Base-by-base conservation (phyloP, 1,139 yeast genomes). In the Barnettozyma hawaiiensis region DNA sequence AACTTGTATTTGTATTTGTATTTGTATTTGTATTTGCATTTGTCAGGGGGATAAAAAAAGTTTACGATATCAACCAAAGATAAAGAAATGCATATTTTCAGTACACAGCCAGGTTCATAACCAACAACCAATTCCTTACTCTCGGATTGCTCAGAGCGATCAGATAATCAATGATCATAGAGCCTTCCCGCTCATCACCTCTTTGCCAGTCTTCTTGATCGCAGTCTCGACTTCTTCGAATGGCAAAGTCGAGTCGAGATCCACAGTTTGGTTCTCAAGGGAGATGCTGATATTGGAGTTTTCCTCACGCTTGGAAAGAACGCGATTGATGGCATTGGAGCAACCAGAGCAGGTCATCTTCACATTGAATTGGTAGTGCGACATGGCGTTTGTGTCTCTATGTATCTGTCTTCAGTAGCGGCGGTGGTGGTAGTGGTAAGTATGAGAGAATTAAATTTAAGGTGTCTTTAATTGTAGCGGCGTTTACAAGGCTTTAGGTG, bases 181-280 rank as follows among this genome's bases (percentile, higher is more conserved):
- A n/a, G 14, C 29, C 46, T 73, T 71, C 10, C 96, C 96, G 23
- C 73, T 72, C 46, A 74, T 70, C 46, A 92, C 84, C 56, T 79
- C 78, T 70, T 90, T 92, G 26, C 98, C 98, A 2, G 97, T 89
- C 70, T 90, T 92, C 50, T 82, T 71, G 54, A 92, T 90, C 45
- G 89, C 79, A 44, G 74, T 81, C 47, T 83, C 70, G 20, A 92
- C 92, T 3, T 83, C 76, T 41, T 89, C 95, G 60, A 85, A 87
- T 44, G 76, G 74, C 32, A 84, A 63, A 14, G 64, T 67, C 8
- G 96, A 78, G 49, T 70, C 69, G 36, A 92, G 96, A 55, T 81
- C 83, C 20, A 92, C 98, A 1, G 82, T 67, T 68, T 92, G 97
- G 29, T 77, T 67, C 43, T 84, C 94, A 40, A 92, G 72, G 3